phyloP scores from a whole-genome alignment of 768 basidiomycete genomes.

The Lactarius sp. region DNA sequence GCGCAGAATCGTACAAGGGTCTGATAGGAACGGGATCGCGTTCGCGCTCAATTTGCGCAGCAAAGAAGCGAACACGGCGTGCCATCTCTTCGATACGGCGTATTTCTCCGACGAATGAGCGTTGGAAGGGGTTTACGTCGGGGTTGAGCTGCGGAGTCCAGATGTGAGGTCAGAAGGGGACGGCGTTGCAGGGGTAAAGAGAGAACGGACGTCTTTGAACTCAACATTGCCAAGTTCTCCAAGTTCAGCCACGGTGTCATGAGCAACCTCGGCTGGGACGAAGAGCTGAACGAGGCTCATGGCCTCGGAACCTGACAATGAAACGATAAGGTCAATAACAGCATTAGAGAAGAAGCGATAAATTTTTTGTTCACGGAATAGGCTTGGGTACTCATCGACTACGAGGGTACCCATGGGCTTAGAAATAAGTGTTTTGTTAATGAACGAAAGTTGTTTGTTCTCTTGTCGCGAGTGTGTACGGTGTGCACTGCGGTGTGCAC shows the following conservation, averaged over 20 bases:
- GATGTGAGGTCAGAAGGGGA: neutral
- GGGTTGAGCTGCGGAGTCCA: slow-evolving; percentile 70
- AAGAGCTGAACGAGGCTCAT: slow-evolving; percentile 98
- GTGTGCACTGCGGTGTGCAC: too few species aligned
- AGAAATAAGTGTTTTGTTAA: neutral
- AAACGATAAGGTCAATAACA: slow-evolving; percentile 3
- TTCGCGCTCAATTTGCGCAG: slow-evolving; percentile 79
- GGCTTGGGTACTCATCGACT: slow-evolving; percentile 71
- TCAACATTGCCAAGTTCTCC: slow-evolving; percentile 95
- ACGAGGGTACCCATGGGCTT: slow-evolving; percentile 29
- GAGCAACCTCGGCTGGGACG: slow-evolving; percentile 94
- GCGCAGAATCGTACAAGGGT: slow-evolving; percentile 80
- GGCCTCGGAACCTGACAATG: slow-evolving; percentile 77
- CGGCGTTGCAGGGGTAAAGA: neutral
- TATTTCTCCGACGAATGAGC: slow-evolving; percentile 95
- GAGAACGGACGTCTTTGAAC: slow-evolving; percentile 82
- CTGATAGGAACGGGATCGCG: slow-evolving; percentile 78
- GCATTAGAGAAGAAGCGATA: neutral
- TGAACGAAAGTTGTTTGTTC: neutral
- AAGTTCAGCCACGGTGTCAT: slow-evolving; percentile 92
- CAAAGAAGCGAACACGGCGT: slow-evolving; percentile 88
- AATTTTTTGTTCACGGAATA: slow-evolving; percentile 60
- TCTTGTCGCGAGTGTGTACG: too few species aligned
- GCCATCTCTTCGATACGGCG: slow-evolving; percentile 95
- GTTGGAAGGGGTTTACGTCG: slow-evolving; percentile 93